These are phyloP conservation scores for Colletotrichum simmondsii DNA, from an alignment of 2,329 filamentous ascomycete species.

Conservation along the genomic window DNA sequence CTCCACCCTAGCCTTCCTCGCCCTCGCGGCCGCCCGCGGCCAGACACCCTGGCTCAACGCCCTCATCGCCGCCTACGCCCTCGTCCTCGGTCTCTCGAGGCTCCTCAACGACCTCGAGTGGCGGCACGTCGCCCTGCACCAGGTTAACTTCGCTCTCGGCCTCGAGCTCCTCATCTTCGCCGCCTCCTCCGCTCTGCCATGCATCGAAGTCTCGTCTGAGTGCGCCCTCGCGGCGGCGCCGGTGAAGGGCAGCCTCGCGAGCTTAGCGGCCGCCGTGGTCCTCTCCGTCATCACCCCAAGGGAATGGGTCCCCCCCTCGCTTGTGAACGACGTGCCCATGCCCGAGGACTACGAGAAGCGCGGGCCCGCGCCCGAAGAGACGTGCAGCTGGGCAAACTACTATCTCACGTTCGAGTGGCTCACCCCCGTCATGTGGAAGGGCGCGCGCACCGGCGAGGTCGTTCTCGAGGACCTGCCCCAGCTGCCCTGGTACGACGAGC, in stretches of 20 bases:
- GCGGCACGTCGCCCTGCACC: slow-evolving; percentile 58
- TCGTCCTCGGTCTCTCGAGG: slow-evolving; percentile 55
- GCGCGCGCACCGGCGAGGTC: slow-evolving; percentile 51
- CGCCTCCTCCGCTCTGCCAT: slow-evolving; percentile 54
- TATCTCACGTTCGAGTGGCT: slow-evolving; percentile 64
- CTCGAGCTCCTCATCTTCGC: slow-evolving; percentile 48
- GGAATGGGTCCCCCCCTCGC: slow-evolving; percentile 59
- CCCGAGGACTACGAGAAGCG: slow-evolving; percentile 47
- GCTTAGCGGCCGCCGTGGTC: slow-evolving; percentile 49
- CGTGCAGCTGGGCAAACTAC: slow-evolving; percentile 63
- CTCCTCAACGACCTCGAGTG: slow-evolving; percentile 54
- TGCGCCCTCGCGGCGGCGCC: slow-evolving; percentile 39
- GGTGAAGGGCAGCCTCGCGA: slow-evolving; percentile 47
- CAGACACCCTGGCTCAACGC: slow-evolving; percentile 50
- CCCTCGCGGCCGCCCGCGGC: slow-evolving; percentile 47
- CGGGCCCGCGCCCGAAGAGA: slow-evolving; percentile 61
- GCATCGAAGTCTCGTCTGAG: slow-evolving; percentile 48
- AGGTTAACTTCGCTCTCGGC: slow-evolving; percentile 59
- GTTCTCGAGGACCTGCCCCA: slow-evolving; percentile 59
- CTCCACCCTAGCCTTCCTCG: slow-evolving; percentile 51
- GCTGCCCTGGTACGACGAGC: slow-evolving; percentile 67
- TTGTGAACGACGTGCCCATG: slow-evolving; percentile 50
- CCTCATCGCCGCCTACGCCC: slow-evolving; percentile 50
- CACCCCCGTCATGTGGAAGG: slow-evolving; percentile 60
- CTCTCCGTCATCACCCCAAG: slow-evolving; percentile 58